phyloP scores from a whole-genome alignment of 2,329 filamentous ascomycete genomes.

The Thielaviopsis populi region DNA sequence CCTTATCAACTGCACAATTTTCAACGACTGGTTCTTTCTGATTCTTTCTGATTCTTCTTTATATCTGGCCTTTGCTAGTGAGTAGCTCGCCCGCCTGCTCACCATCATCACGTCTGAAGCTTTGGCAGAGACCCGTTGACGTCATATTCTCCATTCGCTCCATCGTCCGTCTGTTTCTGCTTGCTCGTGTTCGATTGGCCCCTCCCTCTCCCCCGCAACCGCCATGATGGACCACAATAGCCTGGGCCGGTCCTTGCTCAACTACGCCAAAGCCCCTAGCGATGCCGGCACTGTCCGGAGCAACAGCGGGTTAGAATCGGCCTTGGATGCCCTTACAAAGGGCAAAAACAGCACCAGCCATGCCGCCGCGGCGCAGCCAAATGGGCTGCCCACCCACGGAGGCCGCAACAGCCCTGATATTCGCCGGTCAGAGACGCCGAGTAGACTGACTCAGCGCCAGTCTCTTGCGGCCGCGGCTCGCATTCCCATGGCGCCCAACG shows the following conservation, averaged over 20 bases:
- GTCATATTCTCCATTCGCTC: not conserved
- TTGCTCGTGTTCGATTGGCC: not conserved
- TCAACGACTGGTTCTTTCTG: not conserved
- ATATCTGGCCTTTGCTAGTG: not conserved
- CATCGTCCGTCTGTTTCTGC: not conserved
- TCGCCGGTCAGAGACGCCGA: slow-evolving; percentile 13
- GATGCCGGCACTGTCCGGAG: slow-evolving; percentile 9
- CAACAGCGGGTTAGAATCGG: slow-evolving; percentile 11
- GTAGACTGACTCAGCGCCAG: slow-evolving; percentile 8
- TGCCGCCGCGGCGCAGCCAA: not conserved
- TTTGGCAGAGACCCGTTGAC: not conserved
- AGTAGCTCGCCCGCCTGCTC: not conserved
- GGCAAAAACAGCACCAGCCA: not conserved
- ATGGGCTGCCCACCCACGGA: not conserved
- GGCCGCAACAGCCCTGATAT: slow-evolving; percentile 10
- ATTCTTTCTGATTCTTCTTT: not conserved
- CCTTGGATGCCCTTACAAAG: slow-evolving; percentile 10
- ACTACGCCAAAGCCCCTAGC: slow-evolving; percentile 13
- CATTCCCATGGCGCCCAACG: slow-evolving; percentile 4
- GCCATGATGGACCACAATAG: slow-evolving; percentile 9
- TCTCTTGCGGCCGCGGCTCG: slow-evolving; percentile 11
- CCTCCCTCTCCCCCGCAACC: no score
- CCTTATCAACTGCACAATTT: not conserved
- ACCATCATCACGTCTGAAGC: not conserved
- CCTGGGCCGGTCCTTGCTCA: slow-evolving; percentile 12